phyloP scores from a whole-genome alignment of 345 rosid genomes.

The Gossypium raimondii region DNA sequence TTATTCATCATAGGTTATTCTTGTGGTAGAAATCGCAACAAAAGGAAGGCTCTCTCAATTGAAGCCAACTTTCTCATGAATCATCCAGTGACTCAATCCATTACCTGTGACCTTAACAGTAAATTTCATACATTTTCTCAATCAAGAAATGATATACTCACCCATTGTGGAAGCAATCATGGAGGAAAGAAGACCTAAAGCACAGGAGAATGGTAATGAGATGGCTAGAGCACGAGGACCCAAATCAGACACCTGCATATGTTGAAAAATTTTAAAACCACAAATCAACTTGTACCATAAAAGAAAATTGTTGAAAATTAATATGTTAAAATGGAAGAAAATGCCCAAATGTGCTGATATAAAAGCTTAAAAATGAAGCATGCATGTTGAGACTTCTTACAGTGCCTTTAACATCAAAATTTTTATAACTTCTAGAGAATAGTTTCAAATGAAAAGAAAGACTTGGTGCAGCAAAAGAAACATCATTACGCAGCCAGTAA shows the following conservation, averaged over 20 bases:
- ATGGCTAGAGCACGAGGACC: slow-evolving; percentile 11
- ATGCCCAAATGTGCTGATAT: neutral
- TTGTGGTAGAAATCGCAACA: too few species aligned
- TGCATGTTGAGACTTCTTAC: neutral
- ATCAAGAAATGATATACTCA: neutral
- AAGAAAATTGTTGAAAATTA: neutral
- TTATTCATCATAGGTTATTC: too few species aligned
- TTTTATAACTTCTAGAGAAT: neutral
- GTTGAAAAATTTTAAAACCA: neutral
- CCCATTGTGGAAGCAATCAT: slow-evolving; percentile 8
- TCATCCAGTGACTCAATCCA: too few species aligned
- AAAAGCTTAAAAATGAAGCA: neutral
- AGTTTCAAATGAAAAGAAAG: neutral
- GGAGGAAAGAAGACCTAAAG: slow-evolving; percentile 12
- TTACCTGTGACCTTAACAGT: too few species aligned
- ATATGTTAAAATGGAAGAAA: neutral
- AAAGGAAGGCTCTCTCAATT: too few species aligned
- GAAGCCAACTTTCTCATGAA: too few species aligned
- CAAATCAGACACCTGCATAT: slow-evolving; percentile 6
- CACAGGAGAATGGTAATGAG: slow-evolving; percentile 12
- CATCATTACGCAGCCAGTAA: neutral
- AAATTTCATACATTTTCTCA: neutral
- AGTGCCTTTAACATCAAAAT: neutral
- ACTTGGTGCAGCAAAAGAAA: neutral
- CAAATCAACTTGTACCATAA: neutral